Base-by-base conservation (phyloP, 805 yeast genomes). In the Starmerella ratchasimensis region DNA sequence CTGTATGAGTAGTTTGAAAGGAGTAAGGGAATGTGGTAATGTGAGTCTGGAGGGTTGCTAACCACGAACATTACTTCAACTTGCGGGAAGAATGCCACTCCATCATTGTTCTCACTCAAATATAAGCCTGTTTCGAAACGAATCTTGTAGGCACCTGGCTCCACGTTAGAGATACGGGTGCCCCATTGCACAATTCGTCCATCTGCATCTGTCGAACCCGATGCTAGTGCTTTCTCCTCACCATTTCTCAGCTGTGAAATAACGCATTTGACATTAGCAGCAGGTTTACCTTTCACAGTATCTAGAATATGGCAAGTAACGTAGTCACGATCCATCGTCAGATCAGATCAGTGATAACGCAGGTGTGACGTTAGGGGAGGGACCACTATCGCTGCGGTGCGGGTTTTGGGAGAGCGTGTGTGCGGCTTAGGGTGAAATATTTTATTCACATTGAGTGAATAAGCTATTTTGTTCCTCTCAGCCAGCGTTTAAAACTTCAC, bases 241-340 rank as follows among this genome's bases (percentile, higher is more conserved):
- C 42, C 37, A 45, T 49, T 27, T 40, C 54, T 32, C 30, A 59
- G 31, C 28, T 46, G 18, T 36, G 44, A 38, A 18, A 55, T 43
- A 21, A 74, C 74, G 53, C 90, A 81, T 3, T 65, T 60, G n/a
- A 86, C 86, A n/a, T 65, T 67, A 0, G 60, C 54, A 1, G 94
- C 95, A 1, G 97, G 97, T 42, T 64, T 68, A 1, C 97, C 97
- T 6, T 65, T 59, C 8, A 80, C 75, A 5, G 95, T 84, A 52
- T 86, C 94, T 17, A 86, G 64, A 8, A 86, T 71, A 56, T 86
- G 97, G 61, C 96, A 86, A 3, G 95, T 84, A 28, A 84, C 71
- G 31, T 88, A 88, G 47, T 60, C 60, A 34, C 58, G 36, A 8
- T 57, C 46, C 57, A 56, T 52, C 10, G n/a, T 13, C 16, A 7